Evolutionary conservation across 371 early-diverging fungal genomes (phyloP).

Genomic region (Coemansia sp.): DNA sequence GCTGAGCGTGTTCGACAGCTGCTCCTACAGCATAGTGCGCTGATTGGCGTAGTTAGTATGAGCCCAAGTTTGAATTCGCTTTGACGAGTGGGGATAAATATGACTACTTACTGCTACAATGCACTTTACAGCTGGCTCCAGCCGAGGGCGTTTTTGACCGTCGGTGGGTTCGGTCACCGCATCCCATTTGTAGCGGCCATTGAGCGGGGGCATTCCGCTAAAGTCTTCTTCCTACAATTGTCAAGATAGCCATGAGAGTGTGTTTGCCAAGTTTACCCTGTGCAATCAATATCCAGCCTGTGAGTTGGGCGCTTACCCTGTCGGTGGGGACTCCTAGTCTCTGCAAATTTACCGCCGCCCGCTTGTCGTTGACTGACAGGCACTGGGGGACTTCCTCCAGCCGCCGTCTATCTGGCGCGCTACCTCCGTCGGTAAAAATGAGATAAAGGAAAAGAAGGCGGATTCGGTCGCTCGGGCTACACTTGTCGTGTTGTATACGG

Average conservation of each 20-base stretch:
- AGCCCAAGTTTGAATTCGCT: background rate
- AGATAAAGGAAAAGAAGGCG: constrained; percentile 45
- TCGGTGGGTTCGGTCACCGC: background rate
- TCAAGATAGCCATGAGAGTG: no score
- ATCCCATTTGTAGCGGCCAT: constrained; percentile 32
- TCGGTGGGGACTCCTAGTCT: constrained; percentile 38
- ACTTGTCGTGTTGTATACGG: background rate
- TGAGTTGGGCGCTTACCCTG: constrained; percentile 13
- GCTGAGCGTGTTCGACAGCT: constrained; percentile 7
- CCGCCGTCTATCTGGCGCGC: constrained; percentile 36
- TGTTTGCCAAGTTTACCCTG: no score
- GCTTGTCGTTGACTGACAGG: constrained; percentile 42
- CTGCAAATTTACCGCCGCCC: constrained; percentile 35
- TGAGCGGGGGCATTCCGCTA: background rate
- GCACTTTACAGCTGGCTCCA: constrained; percentile 44
- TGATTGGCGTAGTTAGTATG: background rate
- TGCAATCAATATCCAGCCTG: no score
- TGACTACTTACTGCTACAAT: constrained; percentile 21
- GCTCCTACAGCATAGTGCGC: constrained; percentile 5
- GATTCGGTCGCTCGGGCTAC: constrained; percentile 42
- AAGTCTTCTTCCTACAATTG: constrained; percentile 5
- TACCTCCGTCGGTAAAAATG: constrained; percentile 34
- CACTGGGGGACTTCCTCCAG: constrained; percentile 50
- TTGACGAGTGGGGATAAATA: no score
- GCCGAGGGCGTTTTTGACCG: constrained; percentile 10